A percentile compares a stretch with the other conserved stretches of the same genome.
These are phyloP conservation scores for Emericellopsis atlantica DNA, from an alignment of 2,329 filamentous ascomycete species.

Conservation along the genomic window DNA sequence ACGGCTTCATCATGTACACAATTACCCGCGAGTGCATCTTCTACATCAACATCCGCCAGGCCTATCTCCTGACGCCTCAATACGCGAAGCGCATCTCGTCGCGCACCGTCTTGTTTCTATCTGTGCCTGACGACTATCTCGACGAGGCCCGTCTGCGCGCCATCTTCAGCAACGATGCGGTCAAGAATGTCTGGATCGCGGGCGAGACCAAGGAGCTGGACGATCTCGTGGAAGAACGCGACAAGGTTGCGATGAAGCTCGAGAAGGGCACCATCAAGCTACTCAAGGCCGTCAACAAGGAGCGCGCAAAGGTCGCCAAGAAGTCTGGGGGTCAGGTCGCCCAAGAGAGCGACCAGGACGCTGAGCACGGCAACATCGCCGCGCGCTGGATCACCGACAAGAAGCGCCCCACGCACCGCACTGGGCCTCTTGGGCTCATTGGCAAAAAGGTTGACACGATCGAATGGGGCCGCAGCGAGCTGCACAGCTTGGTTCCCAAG, in stretches of 20 bases:
- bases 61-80: conserved; percentile 75
- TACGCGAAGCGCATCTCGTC: conserved; percentile 80
- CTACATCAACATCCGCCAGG: conserved; percentile 88
- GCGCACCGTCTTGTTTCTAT: conserved; percentile 84
- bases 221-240: conserved; percentile 63
- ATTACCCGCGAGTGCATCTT: conserved; percentile 84
- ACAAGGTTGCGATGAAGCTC: conserved; percentile 63
- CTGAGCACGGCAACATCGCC: conserved; percentile 52
- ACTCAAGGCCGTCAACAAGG: conserved; percentile 46
- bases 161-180: conserved; percentile 66
- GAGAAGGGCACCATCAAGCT: conserved; percentile 75
- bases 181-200: conserved; percentile 75
- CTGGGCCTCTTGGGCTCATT: conserved; percentile 50
- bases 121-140: conserved; percentile 67
- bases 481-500: conserved; percentile 45
- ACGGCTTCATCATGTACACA: conserved; percentile 79
- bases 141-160: conserved; percentile 59
- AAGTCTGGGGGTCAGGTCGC: conserved; percentile 13
- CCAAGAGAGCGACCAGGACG: conserved; percentile 35
- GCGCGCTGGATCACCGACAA: conserved; percentile 55
- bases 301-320: conserved; percentile 19
- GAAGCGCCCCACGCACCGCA: conserved; percentile 57
- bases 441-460: conserved; percentile 69
- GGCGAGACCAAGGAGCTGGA: conserved; percentile 64
- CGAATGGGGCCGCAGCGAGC: conserved; percentile 58